phyloP scores from a whole-genome alignment of 1,284 basidiomycete species.

The Cutaneotrichosporon cutaneum region DNA sequence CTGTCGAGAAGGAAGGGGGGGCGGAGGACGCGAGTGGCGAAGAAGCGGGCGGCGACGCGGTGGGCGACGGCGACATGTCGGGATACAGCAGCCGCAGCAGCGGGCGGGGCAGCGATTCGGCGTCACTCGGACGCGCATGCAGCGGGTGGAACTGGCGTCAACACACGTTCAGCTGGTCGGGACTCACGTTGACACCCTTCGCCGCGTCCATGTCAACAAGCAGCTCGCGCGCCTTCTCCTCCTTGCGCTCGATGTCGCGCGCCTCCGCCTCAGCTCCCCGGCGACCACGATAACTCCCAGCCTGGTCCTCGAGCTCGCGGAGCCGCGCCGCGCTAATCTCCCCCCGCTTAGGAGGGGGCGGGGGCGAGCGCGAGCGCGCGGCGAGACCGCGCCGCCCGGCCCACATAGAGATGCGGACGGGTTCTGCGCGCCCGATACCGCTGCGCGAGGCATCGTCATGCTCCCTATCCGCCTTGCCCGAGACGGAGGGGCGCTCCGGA shows the following conservation, averaged over 20 bases:
- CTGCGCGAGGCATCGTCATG: conserved; percentile 18
- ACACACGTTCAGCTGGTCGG: not conserved
- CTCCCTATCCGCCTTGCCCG: conserved; percentile 20
- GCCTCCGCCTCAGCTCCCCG: conserved; percentile 35
- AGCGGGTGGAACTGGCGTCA: conserved; percentile 50
- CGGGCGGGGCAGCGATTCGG: conserved; percentile 42
- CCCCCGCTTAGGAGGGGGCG: conserved; percentile 33
- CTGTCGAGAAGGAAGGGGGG: not conserved
- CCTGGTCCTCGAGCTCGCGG: conserved; percentile 34
- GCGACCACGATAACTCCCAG: conserved; percentile 42
- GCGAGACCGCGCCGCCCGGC: conserved; percentile 38
- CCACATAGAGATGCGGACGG: conserved; percentile 52
- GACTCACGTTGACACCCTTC: conserved; percentile 42
- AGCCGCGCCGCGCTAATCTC: conserved; percentile 32
- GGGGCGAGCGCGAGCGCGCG: conserved; percentile 42
- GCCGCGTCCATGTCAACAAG: conserved; percentile 40
- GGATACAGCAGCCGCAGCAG: conserved; percentile 45
- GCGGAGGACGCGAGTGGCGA: not conserved
- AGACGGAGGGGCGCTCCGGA: conserved; percentile 19
- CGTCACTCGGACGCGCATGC: conserved; percentile 42
- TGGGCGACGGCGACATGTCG: conserved; percentile 20
- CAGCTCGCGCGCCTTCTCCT: conserved; percentile 38
- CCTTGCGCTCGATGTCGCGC: conserved; percentile 40
- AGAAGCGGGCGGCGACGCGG: not conserved
- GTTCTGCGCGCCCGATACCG: conserved; percentile 33